Evolutionary conservation across 1,284 basidiomycete species (phyloP), one percentile per base, ranked within the genome.

Genomic region (Anthracocystis panici-leucophaei): DNA sequence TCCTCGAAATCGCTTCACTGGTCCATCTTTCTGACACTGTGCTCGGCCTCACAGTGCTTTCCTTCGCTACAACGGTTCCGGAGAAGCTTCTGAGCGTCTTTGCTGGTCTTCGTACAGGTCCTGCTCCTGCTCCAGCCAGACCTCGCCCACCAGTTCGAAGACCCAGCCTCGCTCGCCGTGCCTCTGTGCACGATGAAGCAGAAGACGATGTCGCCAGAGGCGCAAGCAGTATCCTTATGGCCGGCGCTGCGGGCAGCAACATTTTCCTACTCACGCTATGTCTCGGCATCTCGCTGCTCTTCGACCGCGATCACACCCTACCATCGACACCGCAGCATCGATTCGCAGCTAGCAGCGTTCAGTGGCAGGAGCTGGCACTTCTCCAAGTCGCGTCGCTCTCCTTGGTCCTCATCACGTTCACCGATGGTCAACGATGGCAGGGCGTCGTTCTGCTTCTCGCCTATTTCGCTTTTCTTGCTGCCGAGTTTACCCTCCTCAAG

Each of bases 221-320:
- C 33, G 79, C 82, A n/a, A 64, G 66, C 42, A 81, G 79, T 29
- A 77, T 85, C 50, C 64, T 85, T 45, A 67, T 83, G 64, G 83
- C 83, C 20, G 82, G 81, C 33, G 82, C 82, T 0, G 83, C 84
- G 18, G 84, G 84, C 8, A 80, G 77, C 61, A 84, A 85, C 60
- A 74, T 84, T n/a, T 85, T 85, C 65, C 72, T 85, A 9, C 74
- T 84, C 21, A 82, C 83, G 0, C 67, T 85, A 2, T 83, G 82
- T 57, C 71, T 84, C 1, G 84, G 83, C 25, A 65, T 85, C 11
- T 76, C 80, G n/a, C 75, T 80, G 63, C 48, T 79, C 44, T 77
- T 69, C 44, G 62, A 74, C 29, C 54, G 46, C 35, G 56, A 56
- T 6, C 53, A 18, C 38, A 11, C 25, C 10, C 23, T 25, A 5